Base-by-base conservation (phyloP, 2,329 filamentous ascomycete genomes). In the Fusarium sp. region DNA sequence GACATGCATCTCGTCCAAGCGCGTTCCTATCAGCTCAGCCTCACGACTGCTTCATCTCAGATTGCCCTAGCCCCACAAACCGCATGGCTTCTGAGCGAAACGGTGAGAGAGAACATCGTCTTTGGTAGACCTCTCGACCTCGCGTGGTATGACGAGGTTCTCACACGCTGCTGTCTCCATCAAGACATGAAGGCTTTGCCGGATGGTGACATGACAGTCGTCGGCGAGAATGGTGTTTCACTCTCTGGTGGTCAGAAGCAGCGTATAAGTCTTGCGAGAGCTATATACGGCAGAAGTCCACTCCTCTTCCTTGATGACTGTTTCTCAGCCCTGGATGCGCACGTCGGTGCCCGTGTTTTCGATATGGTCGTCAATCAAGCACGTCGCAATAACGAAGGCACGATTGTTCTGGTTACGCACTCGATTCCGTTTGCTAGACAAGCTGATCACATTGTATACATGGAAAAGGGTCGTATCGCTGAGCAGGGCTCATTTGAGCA, bases 231-330 rank as follows among this genome's bases (percentile, higher is more conserved):
- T 18, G 69, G 69, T 0, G 69, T 72, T 22, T 72, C 69, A 1
- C n/a, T 72, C 0, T 72, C 69, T 3, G 69, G 69, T 7, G 69
- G 69, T 0, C 69, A 72, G 22, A 72, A 72, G 20, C 69, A 72
- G 7, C 69, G 69, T 2, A 63, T 72, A 7, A 72, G 69, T 52
- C 69, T 72, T 22, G 69, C 69, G 1, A 69, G 69, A 6, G 69
- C 69, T 9, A 65, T 73, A 0, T 72, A 72, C 22, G 69, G 69
- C 0, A 49, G 18, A 20, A 72, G 69, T 2, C 55, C 54, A 6
- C 69, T 72, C 1, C 48, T 72, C 8, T 59, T 72, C 7, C 69
- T 72, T 3, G 69, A 72, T 8, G 69, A 72, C 17, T 72, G 69
- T 3, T 72, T 72, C 35, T 72, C 69, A 0, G 69, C 69, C 12